Conservation (phyloP, 1,284 basidiomycete genomes). For the Ceratobasidium theobromae region DNA sequence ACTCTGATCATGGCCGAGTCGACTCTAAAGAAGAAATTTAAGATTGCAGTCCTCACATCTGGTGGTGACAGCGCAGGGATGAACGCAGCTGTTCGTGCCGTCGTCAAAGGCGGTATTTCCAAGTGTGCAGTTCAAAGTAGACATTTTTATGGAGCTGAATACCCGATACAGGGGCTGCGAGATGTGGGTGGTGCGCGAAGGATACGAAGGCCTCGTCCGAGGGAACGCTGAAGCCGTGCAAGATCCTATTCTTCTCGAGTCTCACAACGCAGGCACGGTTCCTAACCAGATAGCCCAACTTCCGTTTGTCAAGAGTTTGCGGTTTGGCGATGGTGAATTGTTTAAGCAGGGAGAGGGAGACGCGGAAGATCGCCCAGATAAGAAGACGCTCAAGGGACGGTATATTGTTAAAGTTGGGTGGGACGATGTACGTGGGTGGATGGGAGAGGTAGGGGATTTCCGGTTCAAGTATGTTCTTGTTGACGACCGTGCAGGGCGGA, state of each 20-base stretch:
- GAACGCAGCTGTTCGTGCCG: constrained; percentile 91
- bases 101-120: constrained; percentile 87
- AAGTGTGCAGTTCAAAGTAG: constrained; percentile 51
- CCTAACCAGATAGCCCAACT: constrained; percentile 37
- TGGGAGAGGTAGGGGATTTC: constrained; percentile 67
- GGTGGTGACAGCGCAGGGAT: constrained; percentile 98
- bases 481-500: constrained; percentile 65
- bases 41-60: constrained; percentile 90
- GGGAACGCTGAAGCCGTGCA: constrained; percentile 49
- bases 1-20: neutral
- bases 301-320: constrained; percentile 62
- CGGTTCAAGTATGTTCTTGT: neutral
- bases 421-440: constrained; percentile 97
- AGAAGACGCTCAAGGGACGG: constrained; percentile 77
- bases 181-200: constrained; percentile 92
- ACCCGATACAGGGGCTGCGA: constrained; percentile 73
- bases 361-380: constrained; percentile 50
- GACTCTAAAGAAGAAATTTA: constrained; percentile 55
- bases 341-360: constrained; percentile 92
- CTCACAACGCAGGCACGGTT: constrained; percentile 10
- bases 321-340: constrained; percentile 89
- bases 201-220: constrained; percentile 87
- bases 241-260: constrained; percentile 33
- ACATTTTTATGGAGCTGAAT: constrained; percentile 40
- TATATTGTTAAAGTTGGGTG: constrained; percentile 97